These are phyloP conservation scores for Zizania latifolia DNA, from an alignment of 176 grass and related monocot species.

Conservation along the genomic window DNA sequence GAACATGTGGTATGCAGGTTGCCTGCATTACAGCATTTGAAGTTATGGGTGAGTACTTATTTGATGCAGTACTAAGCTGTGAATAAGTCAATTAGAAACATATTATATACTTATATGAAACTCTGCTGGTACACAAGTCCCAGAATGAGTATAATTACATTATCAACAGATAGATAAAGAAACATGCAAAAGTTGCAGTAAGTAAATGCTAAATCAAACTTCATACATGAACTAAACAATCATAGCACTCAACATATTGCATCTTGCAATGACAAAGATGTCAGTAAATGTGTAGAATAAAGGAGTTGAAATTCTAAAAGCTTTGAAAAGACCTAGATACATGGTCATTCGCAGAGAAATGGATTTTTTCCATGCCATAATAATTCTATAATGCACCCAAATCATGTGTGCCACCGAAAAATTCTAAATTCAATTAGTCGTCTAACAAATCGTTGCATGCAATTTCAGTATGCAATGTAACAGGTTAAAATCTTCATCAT, in stretches of 20 bases:
- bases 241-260: not conserved
- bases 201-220: not conserved
- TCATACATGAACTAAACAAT: not conserved
- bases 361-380: not conserved
- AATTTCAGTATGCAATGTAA: not conserved
- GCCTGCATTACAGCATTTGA: constrained; percentile 49
- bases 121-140: not conserved
- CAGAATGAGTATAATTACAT: not conserved
- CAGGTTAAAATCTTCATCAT: not conserved
- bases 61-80: not conserved
- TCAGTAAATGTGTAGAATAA: not conserved
- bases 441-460: not conserved
- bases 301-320: not conserved
- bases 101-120: not conserved
- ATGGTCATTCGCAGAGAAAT: not conserved
- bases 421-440: not conserved
- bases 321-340: not conserved
- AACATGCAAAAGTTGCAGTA: not conserved
- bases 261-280: not conserved
- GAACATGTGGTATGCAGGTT: constrained; percentile 76
- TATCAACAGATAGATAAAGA: not conserved
- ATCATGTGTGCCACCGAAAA: not conserved
- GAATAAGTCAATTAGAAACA: not conserved
- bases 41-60: not conserved
- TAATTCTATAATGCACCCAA: not conserved